Evolutionary conservation across 2,329 filamentous ascomycete genomes (phyloP).

Genomic region (Trichoderma endophyticum): DNA sequence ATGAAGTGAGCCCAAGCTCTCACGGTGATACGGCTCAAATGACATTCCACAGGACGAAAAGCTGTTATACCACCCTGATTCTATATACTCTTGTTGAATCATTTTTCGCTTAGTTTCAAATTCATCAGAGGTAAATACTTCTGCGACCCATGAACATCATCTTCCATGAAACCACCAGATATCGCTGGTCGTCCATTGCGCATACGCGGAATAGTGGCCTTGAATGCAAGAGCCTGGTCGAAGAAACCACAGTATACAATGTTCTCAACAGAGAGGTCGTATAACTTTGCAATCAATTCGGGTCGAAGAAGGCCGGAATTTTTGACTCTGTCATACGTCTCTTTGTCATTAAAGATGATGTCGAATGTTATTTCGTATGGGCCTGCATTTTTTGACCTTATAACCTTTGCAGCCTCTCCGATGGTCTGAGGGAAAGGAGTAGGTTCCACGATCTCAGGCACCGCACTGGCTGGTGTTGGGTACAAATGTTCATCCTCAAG

Average conservation of each 20-base stretch:
- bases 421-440: background rate
- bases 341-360: background rate
- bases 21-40: rapidly evolving
- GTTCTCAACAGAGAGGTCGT: background rate
- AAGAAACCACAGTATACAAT: background rate
- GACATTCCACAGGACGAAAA: too few relatives aligned
- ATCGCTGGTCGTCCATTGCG: background rate
- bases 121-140: background rate
- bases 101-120: background rate
- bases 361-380: background rate
- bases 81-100: background rate
- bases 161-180: background rate
- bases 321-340: background rate
- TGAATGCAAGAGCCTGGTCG: background rate
- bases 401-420: background rate
- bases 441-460: background rate
- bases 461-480: background rate
- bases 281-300: background rate
- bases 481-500: background rate
- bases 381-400: background rate
- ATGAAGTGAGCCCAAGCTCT: too few relatives aligned
- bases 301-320: background rate
- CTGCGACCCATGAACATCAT: background rate
- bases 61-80: too few relatives aligned
- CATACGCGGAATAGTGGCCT: background rate